phyloP scores from a whole-genome alignment of 768 basidiomycete species.

The Rhodotorula kratochvilovae region DNA sequence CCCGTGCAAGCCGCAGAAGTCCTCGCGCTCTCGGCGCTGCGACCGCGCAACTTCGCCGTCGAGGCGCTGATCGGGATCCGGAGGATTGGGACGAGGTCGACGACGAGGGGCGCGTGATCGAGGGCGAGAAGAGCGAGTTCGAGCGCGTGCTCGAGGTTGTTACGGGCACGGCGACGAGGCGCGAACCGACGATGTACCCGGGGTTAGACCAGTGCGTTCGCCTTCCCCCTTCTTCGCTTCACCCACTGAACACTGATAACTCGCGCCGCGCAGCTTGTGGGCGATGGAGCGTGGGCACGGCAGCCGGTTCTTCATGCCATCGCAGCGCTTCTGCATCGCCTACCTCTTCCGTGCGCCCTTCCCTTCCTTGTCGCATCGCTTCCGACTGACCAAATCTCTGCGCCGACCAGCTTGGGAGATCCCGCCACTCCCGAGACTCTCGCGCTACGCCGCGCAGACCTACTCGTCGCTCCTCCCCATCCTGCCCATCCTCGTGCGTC shows the following conservation, averaged over 20 bases:
- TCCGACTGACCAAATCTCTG: neutral
- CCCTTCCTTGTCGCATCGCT: too few relatives aligned
- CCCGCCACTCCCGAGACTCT: neutral
- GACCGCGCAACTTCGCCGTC: neutral
- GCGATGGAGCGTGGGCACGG: neutral
- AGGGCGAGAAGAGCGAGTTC: neutral
- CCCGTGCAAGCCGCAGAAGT: too few relatives aligned
- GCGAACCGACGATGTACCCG: slow-evolving; percentile 2
- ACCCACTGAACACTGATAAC: too few relatives aligned
- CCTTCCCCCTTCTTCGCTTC: too few relatives aligned
- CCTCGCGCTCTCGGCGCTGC: neutral
- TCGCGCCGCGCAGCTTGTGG: neutral
- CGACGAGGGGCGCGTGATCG: neutral
- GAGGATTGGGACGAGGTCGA: neutral
- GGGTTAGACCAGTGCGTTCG: neutral
- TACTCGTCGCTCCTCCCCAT: neutral
- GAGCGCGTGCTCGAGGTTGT: neutral
- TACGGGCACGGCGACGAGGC: neutral
- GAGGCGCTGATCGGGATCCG: neutral
- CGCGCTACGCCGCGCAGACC: neutral
- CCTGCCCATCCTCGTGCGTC: neutral
- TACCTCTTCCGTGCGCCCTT: slow-evolving; percentile 4
- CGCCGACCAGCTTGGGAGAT: slow-evolving; percentile 1
- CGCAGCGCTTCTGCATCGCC: slow-evolving; percentile 2
- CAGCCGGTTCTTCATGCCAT: neutral